A percentile compares a stretch with the other conserved stretches of the same genome.
Evolutionary conservation across 1,284 basidiomycete species (phyloP).

Genomic region (Polyporus tsugae): DNA sequence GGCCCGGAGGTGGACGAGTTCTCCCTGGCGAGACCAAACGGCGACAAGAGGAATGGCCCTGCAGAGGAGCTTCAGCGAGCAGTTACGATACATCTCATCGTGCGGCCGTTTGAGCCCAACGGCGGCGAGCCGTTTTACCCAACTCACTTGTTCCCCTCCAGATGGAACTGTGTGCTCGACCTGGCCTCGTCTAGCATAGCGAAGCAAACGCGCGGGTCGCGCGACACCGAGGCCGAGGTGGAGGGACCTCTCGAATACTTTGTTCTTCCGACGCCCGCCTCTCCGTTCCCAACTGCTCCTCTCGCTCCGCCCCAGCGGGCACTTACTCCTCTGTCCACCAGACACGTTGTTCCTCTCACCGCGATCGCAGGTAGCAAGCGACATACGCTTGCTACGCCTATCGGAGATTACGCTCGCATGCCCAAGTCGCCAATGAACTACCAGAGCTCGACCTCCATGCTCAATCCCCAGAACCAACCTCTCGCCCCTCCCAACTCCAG

Average conservation of each 20-base stretch:
- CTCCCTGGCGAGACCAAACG: constrained; percentile 43
- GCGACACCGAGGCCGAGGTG: constrained; percentile 16
- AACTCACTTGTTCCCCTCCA: constrained; percentile 77
- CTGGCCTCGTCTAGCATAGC: constrained; percentile 53
- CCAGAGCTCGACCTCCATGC: constrained; percentile 44
- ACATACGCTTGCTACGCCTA: constrained; percentile 53
- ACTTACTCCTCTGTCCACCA: constrained; percentile 36
- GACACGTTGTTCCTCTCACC: constrained; percentile 39
- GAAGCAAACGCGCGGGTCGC: constrained; percentile 20
- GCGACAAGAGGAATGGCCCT: constrained; percentile 17
- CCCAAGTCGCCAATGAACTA: constrained; percentile 47
- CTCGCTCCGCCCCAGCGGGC: constrained; percentile 20
- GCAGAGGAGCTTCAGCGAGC: constrained; percentile 68
- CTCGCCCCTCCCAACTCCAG: constrained; percentile 35
- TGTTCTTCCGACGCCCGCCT: constrained; percentile 75
- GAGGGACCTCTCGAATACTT: constrained; percentile 46
- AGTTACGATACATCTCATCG: constrained; percentile 81
- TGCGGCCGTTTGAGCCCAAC: constrained; percentile 60
- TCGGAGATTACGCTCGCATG: constrained; percentile 31
- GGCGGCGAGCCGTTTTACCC: constrained; percentile 54
- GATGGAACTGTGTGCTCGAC: constrained; percentile 90
- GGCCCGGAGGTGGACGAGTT: constrained; percentile 64
- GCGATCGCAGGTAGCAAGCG: constrained; percentile 64
- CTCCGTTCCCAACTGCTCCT: constrained; percentile 65
- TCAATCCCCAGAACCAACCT: constrained; percentile 44